Evolutionary conservation across 2,329 filamentous ascomycete genomes (phyloP).

Genomic region (Clathrospora elynae): DNA sequence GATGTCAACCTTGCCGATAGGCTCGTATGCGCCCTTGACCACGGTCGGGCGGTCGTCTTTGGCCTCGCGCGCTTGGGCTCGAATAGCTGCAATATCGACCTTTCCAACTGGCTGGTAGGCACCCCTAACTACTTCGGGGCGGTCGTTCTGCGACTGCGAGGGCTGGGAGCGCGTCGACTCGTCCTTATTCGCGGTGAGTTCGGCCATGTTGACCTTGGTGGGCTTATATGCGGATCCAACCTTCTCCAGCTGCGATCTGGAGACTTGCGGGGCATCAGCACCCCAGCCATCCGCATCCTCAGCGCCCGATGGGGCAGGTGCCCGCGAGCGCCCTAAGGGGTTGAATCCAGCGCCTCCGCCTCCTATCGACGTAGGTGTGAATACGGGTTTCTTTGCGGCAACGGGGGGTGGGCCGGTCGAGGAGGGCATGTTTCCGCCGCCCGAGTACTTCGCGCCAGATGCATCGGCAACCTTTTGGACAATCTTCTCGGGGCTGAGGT

Average conservation of each 20-base stretch:
- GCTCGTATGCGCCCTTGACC: conserved; percentile 93
- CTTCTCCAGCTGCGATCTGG: conserved; percentile 85
- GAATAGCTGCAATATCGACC: conserved; percentile 93
- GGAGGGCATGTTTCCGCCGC: conserved; percentile 61
- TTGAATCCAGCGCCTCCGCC: conserved; percentile 64
- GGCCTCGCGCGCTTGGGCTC: conserved; percentile 69
- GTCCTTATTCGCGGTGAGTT: conserved; percentile 74
- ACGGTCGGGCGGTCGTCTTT: conserved; percentile 78
- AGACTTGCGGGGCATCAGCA: conserved; percentile 86
- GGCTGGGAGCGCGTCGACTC: conserved; percentile 67
- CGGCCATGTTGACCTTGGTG: conserved; percentile 91
- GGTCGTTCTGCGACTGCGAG: conserved; percentile 54
- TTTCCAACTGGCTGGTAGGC: conserved; percentile 94
- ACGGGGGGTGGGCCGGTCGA: conserved; percentile 68
- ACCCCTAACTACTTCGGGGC: conserved; percentile 74
- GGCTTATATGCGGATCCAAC: conserved; percentile 92
- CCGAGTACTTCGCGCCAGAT: conserved; percentile 92
- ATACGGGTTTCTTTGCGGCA: conserved; percentile 86
- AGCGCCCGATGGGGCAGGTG: conserved; percentile 58
- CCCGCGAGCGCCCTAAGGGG: conserved; percentile 68
- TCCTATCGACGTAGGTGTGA: conserved; percentile 74
- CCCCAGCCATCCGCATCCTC: conserved; percentile 93
- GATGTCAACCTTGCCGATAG: conserved; percentile 95
- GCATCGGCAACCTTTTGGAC: conserved; percentile 93
- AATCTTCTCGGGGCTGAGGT: conserved; percentile 85